Evolutionary conservation across 352 stramenopile species (phyloP), one percentile per base, ranked within the genome.

Genomic region (Globisporangium cederbergense): DNA sequence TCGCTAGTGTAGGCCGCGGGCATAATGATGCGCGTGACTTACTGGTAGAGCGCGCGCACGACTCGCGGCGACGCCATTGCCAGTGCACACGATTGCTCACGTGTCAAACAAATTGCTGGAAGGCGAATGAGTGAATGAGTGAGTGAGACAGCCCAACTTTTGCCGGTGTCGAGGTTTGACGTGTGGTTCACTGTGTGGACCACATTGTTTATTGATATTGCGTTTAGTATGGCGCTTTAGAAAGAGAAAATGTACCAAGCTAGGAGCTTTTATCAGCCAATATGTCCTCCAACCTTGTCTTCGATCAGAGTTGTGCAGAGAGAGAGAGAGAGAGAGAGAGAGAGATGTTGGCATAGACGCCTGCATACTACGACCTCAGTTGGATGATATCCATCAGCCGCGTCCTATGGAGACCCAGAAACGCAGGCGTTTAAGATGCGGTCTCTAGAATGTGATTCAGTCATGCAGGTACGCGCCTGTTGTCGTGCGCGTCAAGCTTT

Each of bases 41-140:
- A 83, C 76, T 71, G 69, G 60, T 83, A 83, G 36, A 83, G 73
- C 62, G 71, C 62, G 36, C 73, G 70, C 60, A 83, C 66, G 28
- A 83, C 64, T 18, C 64, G 58, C 13, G 75, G 59, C 28, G 65
- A 73, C 63, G 49, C 25, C 52, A 64, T 72, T 22, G 13, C 32
- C 22, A 25, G 22, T 25, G 22, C 22, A 25, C 1, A 4, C 18
- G 3, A n/a, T n/a, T 40, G 55, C 55, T 38, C 22, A 25, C 22
- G 22, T 49, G 56, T 30, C 52, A 58, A 58, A 47, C 52, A 58
- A 58, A 46, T 46, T n/a, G 14, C 16, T 20, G 16, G 28, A 11
- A 5, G 47, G 20, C 49, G 59, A 40, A 30, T 47, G 10, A 59
- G 32, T 34, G 18, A 34, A 47, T 1, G 30, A 34, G 20, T 7